A percentile compares a stretch with the other conserved stretches of the same genome.
These are phyloP conservation scores for Angomonas ambiguus DNA, from an alignment of 208 protist genomes.

Conservation along the genomic window DNA sequence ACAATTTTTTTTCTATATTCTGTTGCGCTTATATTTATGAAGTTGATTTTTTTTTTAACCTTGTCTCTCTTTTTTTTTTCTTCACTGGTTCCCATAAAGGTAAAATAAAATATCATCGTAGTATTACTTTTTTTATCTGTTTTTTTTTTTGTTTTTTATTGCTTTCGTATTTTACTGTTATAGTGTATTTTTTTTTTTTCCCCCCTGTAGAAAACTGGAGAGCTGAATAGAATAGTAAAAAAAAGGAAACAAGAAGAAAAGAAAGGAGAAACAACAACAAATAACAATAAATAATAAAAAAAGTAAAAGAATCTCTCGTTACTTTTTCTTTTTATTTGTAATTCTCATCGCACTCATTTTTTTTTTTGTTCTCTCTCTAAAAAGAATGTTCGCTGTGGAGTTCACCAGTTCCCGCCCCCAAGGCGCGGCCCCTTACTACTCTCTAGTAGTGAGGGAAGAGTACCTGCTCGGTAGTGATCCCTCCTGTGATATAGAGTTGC, in stretches of 20 bases:
- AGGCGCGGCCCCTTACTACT: constrained; percentile 71
- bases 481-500: constrained; percentile 33
- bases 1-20: too few species aligned
- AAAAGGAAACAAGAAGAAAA: constrained; percentile 10
- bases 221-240: too few species aligned
- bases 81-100: not conserved
- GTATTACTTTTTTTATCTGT: constrained; percentile 1
- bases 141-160: not conserved
- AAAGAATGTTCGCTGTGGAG: constrained; percentile 63
- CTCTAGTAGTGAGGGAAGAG: constrained; percentile 61
- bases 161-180: not conserved
- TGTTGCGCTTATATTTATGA: too few species aligned
- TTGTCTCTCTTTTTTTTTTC: constrained; percentile 8
- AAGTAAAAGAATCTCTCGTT: not conserved
- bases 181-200: constrained; percentile 1
- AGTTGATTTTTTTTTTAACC: too few species aligned
- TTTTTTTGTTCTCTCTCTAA: constrained; percentile 25
- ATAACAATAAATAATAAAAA: not conserved
- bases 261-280: not conserved
- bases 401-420: constrained; percentile 34
- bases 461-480: constrained; percentile 58
- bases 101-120: too few species aligned
- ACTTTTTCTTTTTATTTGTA: constrained; percentile 12
- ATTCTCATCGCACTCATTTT: constrained; percentile 56
- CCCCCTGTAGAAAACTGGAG: not conserved